Conservation (phyloP, 768 basidiomycete genomes). For the Pleurotus tuoliensis region DNA sequence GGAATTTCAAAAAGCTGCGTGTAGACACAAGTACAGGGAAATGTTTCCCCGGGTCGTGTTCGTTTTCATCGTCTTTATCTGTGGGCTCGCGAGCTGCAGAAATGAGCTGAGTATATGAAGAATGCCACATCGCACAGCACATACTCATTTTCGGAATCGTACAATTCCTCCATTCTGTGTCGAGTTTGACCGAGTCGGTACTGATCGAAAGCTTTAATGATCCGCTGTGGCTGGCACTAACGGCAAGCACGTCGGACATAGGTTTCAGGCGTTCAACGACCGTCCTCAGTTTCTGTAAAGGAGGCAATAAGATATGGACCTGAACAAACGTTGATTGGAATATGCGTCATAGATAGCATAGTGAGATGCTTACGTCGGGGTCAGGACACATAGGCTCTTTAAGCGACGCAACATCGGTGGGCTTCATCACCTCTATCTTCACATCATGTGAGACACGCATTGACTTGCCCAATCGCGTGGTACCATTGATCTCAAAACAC, state of each 20-base stretch:
- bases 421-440: constrained; percentile 75
- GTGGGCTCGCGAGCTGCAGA: constrained; percentile 13
- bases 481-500: constrained; percentile 68
- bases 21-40: constrained; percentile 68
- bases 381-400: constrained; percentile 83
- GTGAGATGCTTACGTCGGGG: constrained; percentile 58
- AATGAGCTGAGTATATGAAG: neutral
- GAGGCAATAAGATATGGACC: constrained; percentile 77
- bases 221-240: constrained; percentile 67
- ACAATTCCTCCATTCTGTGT: constrained; percentile 78
- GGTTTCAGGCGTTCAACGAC: constrained; percentile 71
- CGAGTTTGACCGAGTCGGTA: constrained; percentile 72
- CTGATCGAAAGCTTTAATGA: constrained; percentile 48
- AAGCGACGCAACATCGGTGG: constrained; percentile 65
- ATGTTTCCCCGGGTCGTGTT: constrained; percentile 53
- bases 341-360: neutral
- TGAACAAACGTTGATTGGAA: constrained; percentile 21
- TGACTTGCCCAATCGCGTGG: constrained; percentile 58
- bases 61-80: constrained; percentile 30
- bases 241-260: constrained; percentile 64
- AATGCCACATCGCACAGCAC: neutral
- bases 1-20: constrained; percentile 75
- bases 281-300: constrained; percentile 70
- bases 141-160: constrained; percentile 56
- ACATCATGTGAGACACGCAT: constrained; percentile 78